Conservation (phyloP, 2,329 filamentous ascomycete genomes). For the Fusarium ramigenum region DNA sequence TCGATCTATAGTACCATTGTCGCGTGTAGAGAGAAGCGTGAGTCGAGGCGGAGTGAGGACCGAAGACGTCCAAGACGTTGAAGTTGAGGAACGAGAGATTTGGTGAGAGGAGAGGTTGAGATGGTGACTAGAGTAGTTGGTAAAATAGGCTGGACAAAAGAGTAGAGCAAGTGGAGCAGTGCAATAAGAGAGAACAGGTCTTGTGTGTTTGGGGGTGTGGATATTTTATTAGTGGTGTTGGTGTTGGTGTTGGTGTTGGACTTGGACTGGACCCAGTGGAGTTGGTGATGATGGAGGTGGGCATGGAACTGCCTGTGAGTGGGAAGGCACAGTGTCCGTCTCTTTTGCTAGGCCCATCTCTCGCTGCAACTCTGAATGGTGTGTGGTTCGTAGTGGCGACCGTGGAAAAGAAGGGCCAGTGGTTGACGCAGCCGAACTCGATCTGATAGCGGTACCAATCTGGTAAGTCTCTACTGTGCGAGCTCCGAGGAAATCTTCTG, state of each 20-base stretch:
- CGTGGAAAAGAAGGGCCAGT: neutral
- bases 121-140: slow-evolving; percentile 27
- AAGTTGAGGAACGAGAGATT: slow-evolving; percentile 23
- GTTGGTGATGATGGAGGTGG: slow-evolving; percentile 43
- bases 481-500: neutral
- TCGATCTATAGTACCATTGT: slow-evolving; percentile 43
- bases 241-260: slow-evolving; percentile 6
- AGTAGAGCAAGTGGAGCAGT: slow-evolving; percentile 39
- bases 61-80: neutral
- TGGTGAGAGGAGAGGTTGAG: slow-evolving; percentile 33
- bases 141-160: slow-evolving; percentile 36
- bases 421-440: neutral
- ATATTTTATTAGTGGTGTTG: slow-evolving; percentile 38
- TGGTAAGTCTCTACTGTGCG: slow-evolving; percentile 24
- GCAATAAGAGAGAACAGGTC: slow-evolving; percentile 36
- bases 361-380: neutral
- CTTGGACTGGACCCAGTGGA: slow-evolving; percentile 14
- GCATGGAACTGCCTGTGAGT: slow-evolving; percentile 21
- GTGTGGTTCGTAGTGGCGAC: slow-evolving; percentile 21
- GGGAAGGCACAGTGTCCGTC: slow-evolving; percentile 28
- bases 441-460: slow-evolving; percentile 18
- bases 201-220: slow-evolving; percentile 41
- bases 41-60: slow-evolving; percentile 1
- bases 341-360: neutral
- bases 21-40: slow-evolving; percentile 9